Evolutionary conservation across 116 monocot genomes (phyloP).

Genomic region (Cymodocea nodosa): DNA sequence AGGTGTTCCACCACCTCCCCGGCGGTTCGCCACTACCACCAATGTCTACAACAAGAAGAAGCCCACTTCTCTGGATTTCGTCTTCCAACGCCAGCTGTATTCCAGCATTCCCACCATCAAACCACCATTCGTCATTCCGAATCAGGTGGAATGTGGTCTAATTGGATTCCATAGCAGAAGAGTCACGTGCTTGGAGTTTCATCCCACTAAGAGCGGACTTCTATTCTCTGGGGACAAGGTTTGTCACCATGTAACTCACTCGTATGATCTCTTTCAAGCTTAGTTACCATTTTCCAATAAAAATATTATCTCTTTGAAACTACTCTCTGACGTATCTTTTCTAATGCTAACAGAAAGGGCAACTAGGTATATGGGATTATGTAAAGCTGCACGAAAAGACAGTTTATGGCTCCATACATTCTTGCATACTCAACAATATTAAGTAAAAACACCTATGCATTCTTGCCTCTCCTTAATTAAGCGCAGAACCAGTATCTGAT

Average conservation of each 20-base stretch:
- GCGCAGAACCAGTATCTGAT: background rate
- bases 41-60: too few species aligned
- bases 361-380: constrained; percentile 86
- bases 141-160: constrained; percentile 63
- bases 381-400: constrained; percentile 71
- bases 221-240: constrained; percentile 95
- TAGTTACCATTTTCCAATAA: too few species aligned
- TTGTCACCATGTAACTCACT: background rate
- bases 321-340: background rate
- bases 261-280: too few species aligned
- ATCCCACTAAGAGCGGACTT: constrained; percentile 52
- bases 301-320: too few species aligned
- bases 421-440: constrained; percentile 86
- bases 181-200: constrained; percentile 82
- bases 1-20: constrained; percentile 36
- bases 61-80: constrained; percentile 47
- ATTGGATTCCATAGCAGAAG: constrained; percentile 76
- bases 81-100: constrained; percentile 63
- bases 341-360: constrained; percentile 53
- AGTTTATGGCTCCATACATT: constrained; percentile 61
- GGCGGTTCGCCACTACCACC: background rate
- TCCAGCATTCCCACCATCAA: constrained; percentile 54
- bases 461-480: background rate
- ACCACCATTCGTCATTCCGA: constrained; percentile 53
- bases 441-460: constrained; percentile 35